Base-by-base conservation (phyloP, 2,329 filamentous ascomycete genomes). In the Botrytis fabae region DNA sequence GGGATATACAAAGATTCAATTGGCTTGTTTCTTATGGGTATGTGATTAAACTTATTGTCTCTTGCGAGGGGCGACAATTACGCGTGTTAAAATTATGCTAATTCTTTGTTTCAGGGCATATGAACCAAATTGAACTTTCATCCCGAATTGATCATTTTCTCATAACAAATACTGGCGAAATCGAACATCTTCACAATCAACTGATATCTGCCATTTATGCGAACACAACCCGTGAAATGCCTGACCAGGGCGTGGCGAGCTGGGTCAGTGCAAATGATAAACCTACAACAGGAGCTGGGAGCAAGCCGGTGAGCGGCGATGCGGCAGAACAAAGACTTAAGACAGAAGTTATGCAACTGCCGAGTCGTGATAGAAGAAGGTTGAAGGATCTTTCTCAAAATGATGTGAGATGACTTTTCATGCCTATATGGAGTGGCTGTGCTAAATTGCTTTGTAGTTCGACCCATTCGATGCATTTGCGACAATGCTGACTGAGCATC, bases 191-290 rank as follows among this genome's bases (percentile, higher is more conserved):
- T 4, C 90, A 92, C 78, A 92, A 92, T 80, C 89, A 91, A 81
- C 86, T 92, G 69, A 83, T 92, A 75, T 85, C 89, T 73, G 89
- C 88, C 72, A 89, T 92, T 77, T 90, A 90, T 80, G 89, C 86
- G 78, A 92, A 92, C 85, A 87, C 91, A 74, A 91, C 89, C 51
- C 84, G 90, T 73, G 90, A 92, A 80, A 88, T 91, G 84, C 90
- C 90, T 73, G 90, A 92, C 76, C 85, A 86, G 80, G 90, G 90
- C 77, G 86, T 91, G 78, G 90, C 90, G 65, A 88, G 89, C 74
- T 92, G 90, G 90, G 90, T 92, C 80, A 91, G 89, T 80, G 89
- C 90, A 71, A 91, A 92, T 79, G 90, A 92, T 78, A 92, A 92
- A 78, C 89, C 89, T 28, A 82, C 86, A 28, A 83, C 87, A 18